Base-by-base conservation (phyloP, 2,329 filamentous ascomycete species). In the Penicillium sp. region DNA sequence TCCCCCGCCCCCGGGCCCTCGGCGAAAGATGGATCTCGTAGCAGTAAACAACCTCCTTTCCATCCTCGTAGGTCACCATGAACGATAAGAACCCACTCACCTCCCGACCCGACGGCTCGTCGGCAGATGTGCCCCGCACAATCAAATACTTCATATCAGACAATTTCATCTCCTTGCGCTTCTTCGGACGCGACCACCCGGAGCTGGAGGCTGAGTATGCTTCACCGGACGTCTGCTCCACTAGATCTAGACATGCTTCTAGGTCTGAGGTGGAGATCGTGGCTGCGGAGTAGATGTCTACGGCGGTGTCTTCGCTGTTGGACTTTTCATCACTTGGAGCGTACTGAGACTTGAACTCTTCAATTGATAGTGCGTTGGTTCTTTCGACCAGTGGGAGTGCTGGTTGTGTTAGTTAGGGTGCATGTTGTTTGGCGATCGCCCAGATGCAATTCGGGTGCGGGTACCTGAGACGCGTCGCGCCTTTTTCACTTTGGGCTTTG, bases 11-110 rank as follows among this genome's bases (percentile, higher is more conserved):
- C 40, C 81, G 77, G 5, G 77, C 65, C 3, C 47, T 45, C 0
- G 75, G 68, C 1, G 68, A 62, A 7, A 86, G 73, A 60, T 87
- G 85, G 11, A 87, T 76, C 67, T 87, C 85, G 69, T 87, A 87
- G 60, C 84, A 79, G 65, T 87, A 87, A n/a, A 85, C 56, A 5
- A 87, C 84, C 11, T 82, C 77, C 18, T 77, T 68, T 4, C 73
- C 73, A 50, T 83, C 81, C 59, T 84, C 82, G 50, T 81, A 76
- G n/a, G 79, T 82, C 55, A 83, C 68, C 79, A 83, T 81, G 66
- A 83, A 83, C 4, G 80, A 83, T 14, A 81, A 62, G 61, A 84
- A 80, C 1, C 75, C 79, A 2, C 69, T 50, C 5, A 76, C 56
- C 9, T 29, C 18, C 8, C 54, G 31, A 41, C 16, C 8, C 11